These are phyloP conservation scores for Fusarium falciforme DNA, from an alignment of 2,329 filamentous ascomycete genomes.

Conservation along the genomic window DNA sequence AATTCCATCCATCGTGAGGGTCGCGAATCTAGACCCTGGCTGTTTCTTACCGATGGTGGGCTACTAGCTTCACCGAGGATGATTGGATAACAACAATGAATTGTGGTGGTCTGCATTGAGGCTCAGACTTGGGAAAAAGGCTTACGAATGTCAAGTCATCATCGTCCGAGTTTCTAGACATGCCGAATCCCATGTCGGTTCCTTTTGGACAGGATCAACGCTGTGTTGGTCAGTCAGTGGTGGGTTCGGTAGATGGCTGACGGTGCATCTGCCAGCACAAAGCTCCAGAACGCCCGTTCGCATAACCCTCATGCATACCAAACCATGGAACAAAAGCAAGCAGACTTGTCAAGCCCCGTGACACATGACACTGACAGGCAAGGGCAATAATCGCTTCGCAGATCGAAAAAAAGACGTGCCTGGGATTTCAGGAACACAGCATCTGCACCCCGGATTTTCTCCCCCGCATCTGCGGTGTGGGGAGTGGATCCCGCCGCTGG, in stretches of 20 bases:
- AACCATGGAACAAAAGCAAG: not conserved
- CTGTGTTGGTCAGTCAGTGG: not conserved
- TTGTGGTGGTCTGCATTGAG: not conserved
- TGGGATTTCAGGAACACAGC: slow-evolving; percentile 12
- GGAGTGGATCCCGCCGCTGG: slow-evolving; percentile 24
- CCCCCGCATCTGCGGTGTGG: slow-evolving; percentile 35
- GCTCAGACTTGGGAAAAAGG: not conserved
- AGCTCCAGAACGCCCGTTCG: not conserved
- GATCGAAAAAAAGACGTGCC: not conserved
- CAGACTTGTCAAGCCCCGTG: not conserved
- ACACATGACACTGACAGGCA: slow-evolving; percentile 9
- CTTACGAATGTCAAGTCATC: not conserved
- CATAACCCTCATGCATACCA: not conserved
- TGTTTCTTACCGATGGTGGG: not conserved
- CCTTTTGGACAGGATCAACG: not conserved
- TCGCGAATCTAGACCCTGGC: slow-evolving; percentile 12
- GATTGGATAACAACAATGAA: not conserved
- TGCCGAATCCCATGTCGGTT: not conserved
- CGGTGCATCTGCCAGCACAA: not conserved
- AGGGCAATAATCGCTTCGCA: not conserved
- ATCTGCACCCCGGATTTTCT: slow-evolving; percentile 43
- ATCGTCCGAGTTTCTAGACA: not conserved
- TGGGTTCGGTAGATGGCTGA: not conserved
- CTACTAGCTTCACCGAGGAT: not conserved
- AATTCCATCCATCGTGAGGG: not conserved